Conservation (phyloP, 495 filamentous ascomycete genomes). For the Podospora fimiseda region DNA sequence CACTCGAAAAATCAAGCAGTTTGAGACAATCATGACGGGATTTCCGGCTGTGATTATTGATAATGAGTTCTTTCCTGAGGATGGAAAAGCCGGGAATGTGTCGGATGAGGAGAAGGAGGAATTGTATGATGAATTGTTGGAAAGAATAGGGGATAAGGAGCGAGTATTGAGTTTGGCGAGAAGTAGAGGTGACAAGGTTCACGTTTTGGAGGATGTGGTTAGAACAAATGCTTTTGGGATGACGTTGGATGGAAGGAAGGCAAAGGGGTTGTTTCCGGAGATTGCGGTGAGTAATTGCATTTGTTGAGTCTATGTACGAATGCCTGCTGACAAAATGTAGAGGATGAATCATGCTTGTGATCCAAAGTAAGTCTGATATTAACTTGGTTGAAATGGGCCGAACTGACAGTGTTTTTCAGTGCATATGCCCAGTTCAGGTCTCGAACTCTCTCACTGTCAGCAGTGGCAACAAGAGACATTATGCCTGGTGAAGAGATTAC, state of each 20-base stretch:
- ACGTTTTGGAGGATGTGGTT: constrained; percentile 29
- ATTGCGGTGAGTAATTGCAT: constrained; percentile 24
- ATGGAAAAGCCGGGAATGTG: constrained; percentile 8
- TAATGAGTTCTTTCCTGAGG: constrained; percentile 20
- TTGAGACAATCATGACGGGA: constrained; percentile 24
- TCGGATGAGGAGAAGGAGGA: constrained; percentile 9
- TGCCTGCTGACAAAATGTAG: constrained; percentile 12
- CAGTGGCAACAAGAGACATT: constrained; percentile 29
- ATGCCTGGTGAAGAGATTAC: constrained; percentile 30
- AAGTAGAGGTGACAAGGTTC: constrained; percentile 42
- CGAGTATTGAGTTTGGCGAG: constrained; percentile 44
- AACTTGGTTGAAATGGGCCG: background rate
- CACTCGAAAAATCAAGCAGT: constrained; percentile 22
- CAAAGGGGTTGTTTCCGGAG: constrained; percentile 31
- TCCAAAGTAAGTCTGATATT: constrained; percentile 25
- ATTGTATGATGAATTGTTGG: constrained; percentile 20
- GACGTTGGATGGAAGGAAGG: constrained; percentile 15
- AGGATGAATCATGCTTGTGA: constrained; percentile 33
- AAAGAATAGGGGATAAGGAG: constrained; percentile 24
- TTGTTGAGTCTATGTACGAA: background rate
- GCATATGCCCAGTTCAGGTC: constrained; percentile 24
- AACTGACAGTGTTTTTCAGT: constrained; percentile 9
- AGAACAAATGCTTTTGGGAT: constrained; percentile 33
- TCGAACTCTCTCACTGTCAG: constrained; percentile 27
- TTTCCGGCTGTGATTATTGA: constrained; percentile 27